A percentile compares a stretch with the other conserved stretches of the same genome.
These are phyloP conservation scores for Colletotrichum sp. DNA, from an alignment of 2,329 filamentous ascomycete genomes.

Conservation along the genomic window DNA sequence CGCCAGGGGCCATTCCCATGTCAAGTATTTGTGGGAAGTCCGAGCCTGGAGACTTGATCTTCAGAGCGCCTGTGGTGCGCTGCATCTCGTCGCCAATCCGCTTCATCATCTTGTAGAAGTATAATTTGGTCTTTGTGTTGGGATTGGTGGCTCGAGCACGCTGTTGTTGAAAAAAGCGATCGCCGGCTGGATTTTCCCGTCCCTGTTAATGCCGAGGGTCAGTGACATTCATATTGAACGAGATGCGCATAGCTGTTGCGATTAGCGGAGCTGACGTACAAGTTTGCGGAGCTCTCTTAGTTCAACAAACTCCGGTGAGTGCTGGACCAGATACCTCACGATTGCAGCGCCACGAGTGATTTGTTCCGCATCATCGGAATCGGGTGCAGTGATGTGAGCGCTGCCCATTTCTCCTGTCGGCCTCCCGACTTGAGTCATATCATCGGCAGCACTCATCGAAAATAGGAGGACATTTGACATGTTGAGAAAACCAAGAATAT, in stretches of 20 bases:
- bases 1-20: not conserved
- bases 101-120: not conserved
- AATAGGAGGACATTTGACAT: not conserved
- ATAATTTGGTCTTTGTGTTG: fast-evolving
- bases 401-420: not conserved
- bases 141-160: not conserved
- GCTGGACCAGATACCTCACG: not conserved
- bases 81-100: not conserved
- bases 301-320: not conserved
- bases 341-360: not conserved
- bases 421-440: not conserved
- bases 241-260: too few species aligned
- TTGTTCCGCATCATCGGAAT: not conserved
- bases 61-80: not conserved
- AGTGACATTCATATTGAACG: not conserved
- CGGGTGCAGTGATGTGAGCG: not conserved
- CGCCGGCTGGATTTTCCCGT: not conserved
- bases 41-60: not conserved
- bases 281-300: not conserved
- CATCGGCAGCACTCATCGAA: fast-evolving
- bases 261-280: not conserved
- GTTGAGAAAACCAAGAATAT: too few species aligned
- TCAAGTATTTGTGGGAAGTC: not conserved
- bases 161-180: not conserved
- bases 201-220: not conserved